These are phyloP conservation scores for Phytopythium kandeliae DNA, from an alignment of 352 stramenopile species.

Conservation along the genomic window DNA sequence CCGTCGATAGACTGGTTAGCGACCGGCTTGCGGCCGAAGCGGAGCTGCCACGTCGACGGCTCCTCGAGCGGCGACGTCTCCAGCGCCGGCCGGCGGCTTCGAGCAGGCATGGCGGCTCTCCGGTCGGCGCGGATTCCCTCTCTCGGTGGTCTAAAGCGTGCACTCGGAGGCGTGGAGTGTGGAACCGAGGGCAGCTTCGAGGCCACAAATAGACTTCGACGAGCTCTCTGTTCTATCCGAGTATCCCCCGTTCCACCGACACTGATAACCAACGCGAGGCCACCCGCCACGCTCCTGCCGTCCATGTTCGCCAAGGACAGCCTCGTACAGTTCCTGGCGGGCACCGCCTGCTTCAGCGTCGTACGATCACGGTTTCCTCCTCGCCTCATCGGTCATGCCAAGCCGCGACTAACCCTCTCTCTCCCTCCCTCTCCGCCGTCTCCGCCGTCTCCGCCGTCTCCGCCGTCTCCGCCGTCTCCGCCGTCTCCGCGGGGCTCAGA, in stretches of 20 bases:
- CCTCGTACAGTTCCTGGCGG: slow-evolving; percentile 53
- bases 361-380: slow-evolving; percentile 19
- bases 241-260: no score
- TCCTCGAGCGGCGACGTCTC: slow-evolving; percentile 18
- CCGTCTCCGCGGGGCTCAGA: slow-evolving; percentile 6
- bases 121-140: no score
- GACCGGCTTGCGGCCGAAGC: slow-evolving; percentile 43
- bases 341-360: slow-evolving; percentile 54
- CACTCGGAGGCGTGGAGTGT: no score
- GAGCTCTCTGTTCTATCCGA: no score
- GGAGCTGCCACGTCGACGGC: slow-evolving; percentile 53
- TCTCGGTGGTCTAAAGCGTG: no score
- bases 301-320: slow-evolving; percentile 62
- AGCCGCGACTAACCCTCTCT: not conserved
- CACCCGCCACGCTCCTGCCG: no score
- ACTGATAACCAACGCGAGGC: no score
- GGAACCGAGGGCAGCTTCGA: no score
- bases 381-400: not conserved
- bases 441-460: no score
- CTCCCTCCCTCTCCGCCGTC: not conserved
- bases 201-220: no score
- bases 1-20: not conserved
- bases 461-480: no score
- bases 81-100: not conserved
- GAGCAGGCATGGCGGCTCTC: not conserved